phyloP scores from a whole-genome alignment of 2,329 filamentous ascomycete genomes.

The Fusarium tjaetaba region DNA sequence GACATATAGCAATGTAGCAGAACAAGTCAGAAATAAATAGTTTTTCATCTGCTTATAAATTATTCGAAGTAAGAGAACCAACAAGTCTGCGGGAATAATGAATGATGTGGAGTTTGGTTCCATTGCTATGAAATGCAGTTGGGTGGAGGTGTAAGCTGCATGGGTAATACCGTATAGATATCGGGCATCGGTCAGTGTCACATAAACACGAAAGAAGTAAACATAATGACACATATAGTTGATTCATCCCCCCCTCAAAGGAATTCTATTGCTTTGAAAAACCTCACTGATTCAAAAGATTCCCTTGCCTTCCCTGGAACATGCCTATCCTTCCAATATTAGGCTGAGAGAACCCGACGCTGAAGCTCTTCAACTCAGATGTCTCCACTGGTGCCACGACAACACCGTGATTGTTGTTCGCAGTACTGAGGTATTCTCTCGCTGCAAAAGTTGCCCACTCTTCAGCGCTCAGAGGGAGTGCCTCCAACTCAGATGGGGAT shows the following conservation, averaged over 20 bases:
- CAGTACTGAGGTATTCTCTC: not conserved
- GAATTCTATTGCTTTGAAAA: not conserved
- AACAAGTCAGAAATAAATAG: not conserved
- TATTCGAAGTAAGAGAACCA: not conserved
- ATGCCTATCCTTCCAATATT: not conserved
- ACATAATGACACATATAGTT: not conserved
- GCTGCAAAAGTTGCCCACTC: not conserved
- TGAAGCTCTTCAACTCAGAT: not conserved
- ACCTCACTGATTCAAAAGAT: not conserved
- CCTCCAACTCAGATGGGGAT: not conserved
- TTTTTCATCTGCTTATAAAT: not conserved
- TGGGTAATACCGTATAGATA: not conserved
- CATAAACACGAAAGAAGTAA: not conserved
- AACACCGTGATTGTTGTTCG: not conserved
- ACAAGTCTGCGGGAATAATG: not conserved
- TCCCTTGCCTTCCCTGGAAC: not conserved
- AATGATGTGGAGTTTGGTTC: slow-evolving; percentile 1
- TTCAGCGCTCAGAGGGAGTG: not conserved
- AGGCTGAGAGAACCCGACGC: not conserved
- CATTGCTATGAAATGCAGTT: not conserved
- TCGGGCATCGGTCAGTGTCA: not conserved
- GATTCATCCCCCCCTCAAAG: not conserved
- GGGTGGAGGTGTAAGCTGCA: slow-evolving; percentile 4
- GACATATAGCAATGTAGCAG: not conserved
- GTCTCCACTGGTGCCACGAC: not conserved